Evolutionary conservation across 441 rosid species (phyloP).

Genomic region (Gossypium gossypioides): DNA sequence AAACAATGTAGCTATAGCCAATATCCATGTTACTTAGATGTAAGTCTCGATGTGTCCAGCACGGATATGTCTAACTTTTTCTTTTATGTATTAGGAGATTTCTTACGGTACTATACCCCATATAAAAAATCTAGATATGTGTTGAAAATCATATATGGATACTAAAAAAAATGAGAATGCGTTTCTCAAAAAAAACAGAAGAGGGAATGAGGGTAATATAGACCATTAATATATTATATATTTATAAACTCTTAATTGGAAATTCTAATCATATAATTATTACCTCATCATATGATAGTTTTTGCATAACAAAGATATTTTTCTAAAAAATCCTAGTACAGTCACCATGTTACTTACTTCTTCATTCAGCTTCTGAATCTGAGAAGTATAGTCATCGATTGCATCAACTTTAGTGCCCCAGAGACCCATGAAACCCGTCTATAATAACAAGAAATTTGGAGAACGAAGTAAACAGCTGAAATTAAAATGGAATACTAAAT

Average conservation of each 20-base stretch:
- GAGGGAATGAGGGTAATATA: too few relatives aligned
- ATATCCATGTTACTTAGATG: not conserved
- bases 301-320: constrained; percentile 19
- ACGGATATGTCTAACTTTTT: not conserved
- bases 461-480: not conserved
- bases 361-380: constrained; percentile 40
- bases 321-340: not conserved
- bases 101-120: not conserved
- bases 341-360: constrained; percentile 33
- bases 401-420: constrained; percentile 75
- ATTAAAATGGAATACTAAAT: not conserved
- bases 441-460: constrained; percentile 12
- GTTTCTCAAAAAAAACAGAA: too few relatives aligned
- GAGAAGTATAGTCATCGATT: constrained; percentile 50
- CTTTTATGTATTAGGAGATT: not conserved
- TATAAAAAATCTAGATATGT: not conserved
- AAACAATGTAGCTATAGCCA: not conserved
- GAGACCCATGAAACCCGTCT: constrained; percentile 77
- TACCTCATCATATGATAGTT: not conserved
- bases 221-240: not conserved
- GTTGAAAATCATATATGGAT: not conserved
- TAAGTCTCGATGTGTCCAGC: not conserved
- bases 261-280: not conserved
- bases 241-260: not conserved
- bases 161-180: too few relatives aligned